A percentile compares a stretch with the other conserved stretches of the same genome.
phyloP scores from a whole-genome alignment of 2,329 filamentous ascomycete genomes.

The Aspergillus hiratsukae region DNA sequence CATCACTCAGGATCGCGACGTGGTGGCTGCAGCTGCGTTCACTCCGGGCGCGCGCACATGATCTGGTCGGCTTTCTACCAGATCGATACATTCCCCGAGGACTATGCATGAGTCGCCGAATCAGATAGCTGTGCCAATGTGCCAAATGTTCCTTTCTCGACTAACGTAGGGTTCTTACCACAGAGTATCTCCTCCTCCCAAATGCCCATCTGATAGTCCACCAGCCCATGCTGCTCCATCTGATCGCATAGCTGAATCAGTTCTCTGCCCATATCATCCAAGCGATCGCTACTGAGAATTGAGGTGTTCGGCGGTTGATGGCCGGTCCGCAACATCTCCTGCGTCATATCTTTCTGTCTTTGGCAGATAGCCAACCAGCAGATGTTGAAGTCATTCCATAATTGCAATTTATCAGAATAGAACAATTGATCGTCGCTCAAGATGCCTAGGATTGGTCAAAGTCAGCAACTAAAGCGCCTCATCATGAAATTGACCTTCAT shows the following conservation, averaged over 20 bases:
- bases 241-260: conserved; percentile 77
- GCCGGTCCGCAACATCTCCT: conserved; percentile 55
- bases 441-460: conserved; percentile 56
- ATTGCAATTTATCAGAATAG: conserved; percentile 69
- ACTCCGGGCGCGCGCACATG: conserved; percentile 18
- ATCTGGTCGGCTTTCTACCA: conserved; percentile 41
- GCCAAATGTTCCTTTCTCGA: not conserved
- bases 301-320: conserved; percentile 55
- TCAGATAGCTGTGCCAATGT: not conserved
- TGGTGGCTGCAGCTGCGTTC: conserved; percentile 16
- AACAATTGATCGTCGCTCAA: conserved; percentile 75
- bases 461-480: not conserved
- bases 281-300: conserved; percentile 62
- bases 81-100: conserved; percentile 50
- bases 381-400: conserved; percentile 94
- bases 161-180: conserved; percentile 52
- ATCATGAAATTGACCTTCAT: not conserved
- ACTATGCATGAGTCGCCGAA: conserved; percentile 32
- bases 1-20: conserved; percentile 21
- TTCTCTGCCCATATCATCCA: conserved; percentile 78
- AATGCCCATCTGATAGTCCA: conserved; percentile 96
- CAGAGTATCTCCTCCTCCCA: conserved; percentile 89
- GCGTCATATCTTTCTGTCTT: conserved; percentile 71
- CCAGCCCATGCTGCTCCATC: conserved; percentile 84
- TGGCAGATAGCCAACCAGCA: conserved; percentile 83